A percentile compares a stretch with the other conserved stretches of the same genome.
Evolutionary conservation across 768 basidiomycete species (phyloP).

Genomic region (Dacryopinax spathularia): DNA sequence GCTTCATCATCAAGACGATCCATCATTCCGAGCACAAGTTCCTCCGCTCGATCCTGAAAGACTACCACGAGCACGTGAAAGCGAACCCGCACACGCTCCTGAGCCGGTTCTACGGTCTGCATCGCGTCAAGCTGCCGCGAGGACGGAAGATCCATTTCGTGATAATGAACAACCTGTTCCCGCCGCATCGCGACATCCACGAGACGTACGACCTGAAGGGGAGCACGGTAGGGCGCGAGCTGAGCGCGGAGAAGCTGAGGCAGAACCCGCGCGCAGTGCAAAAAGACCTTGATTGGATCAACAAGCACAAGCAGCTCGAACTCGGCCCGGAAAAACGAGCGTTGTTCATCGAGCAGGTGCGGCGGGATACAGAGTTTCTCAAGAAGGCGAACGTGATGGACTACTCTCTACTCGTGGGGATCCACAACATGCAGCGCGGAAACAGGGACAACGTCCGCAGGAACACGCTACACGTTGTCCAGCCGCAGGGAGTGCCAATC

Average conservation of each 20-base stretch:
- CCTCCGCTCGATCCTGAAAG: slow-evolving; percentile 63
- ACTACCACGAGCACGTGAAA: slow-evolving; percentile 75
- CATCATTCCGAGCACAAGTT: slow-evolving; percentile 90
- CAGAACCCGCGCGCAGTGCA: slow-evolving; percentile 77
- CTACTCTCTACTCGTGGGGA: slow-evolving; percentile 85
- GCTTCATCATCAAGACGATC: slow-evolving; percentile 99
- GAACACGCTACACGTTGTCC: slow-evolving; percentile 84
- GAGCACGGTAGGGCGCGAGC: slow-evolving; percentile 75
- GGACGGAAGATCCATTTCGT: slow-evolving; percentile 97
- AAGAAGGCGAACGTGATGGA: slow-evolving; percentile 84
- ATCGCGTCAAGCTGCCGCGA: slow-evolving; percentile 88
- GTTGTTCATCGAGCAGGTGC: slow-evolving; percentile 76
- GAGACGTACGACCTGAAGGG: slow-evolving; percentile 97
- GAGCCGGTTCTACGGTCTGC: slow-evolving; percentile 90
- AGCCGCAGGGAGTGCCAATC: slow-evolving; percentile 58
- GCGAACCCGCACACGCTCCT: slow-evolving; percentile 86
- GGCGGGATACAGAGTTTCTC: slow-evolving; percentile 75
- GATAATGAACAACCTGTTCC: slow-evolving; percentile 99
- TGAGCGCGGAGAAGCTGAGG: slow-evolving; percentile 63
- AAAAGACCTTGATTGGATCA: slow-evolving; percentile 96
- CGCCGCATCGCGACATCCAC: slow-evolving; percentile 91
- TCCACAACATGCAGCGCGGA: slow-evolving; percentile 80
- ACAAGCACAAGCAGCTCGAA: slow-evolving; percentile 58
- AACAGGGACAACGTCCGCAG: slow-evolving; percentile 84
- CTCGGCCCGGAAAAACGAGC: slow-evolving; percentile 95